Percentiles rank a stretch among this genome's conserved stretches.
phyloP scores from a whole-genome alignment of 2,329 filamentous ascomycete species.

The Cladosporium sp. region DNA sequence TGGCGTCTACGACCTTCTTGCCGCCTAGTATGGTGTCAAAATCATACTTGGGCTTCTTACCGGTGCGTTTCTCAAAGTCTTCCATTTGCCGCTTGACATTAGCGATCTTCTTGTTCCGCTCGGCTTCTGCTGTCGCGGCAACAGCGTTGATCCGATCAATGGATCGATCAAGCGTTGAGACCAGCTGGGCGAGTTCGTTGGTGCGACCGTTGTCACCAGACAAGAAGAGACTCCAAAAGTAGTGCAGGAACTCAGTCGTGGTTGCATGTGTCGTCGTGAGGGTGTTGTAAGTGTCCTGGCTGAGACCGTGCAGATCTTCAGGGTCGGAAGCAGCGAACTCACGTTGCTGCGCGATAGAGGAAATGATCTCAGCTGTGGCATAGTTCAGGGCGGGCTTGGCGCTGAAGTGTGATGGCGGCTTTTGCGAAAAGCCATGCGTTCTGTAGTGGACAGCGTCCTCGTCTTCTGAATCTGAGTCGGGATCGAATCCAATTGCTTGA shows the following conservation, averaged over 20 bases:
- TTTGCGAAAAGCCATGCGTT: constrained; percentile 32
- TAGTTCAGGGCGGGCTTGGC: constrained; percentile 35
- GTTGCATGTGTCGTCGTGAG: constrained; percentile 81
- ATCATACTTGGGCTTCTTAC: constrained; percentile 59
- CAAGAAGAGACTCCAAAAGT: constrained; percentile 91
- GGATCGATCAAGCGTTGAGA: constrained; percentile 75
- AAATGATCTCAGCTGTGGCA: constrained; percentile 48
- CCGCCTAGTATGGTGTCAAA: constrained; percentile 74
- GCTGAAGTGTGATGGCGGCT: constrained; percentile 26
- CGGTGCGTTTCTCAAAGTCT: constrained; percentile 66
- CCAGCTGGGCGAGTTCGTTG: constrained; percentile 73
- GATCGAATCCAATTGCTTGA: constrained; percentile 62
- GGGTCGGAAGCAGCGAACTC: constrained; percentile 17
- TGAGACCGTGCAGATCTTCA: constrained; percentile 33
- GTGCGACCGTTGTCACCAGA: constrained; percentile 76
- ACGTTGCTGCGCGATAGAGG: constrained; percentile 10
- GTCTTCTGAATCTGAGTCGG: constrained; percentile 57
- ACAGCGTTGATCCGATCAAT: constrained; percentile 75
- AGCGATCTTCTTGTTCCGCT: constrained; percentile 64
- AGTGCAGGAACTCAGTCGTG: constrained; percentile 90
- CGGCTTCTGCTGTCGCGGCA: constrained; percentile 72
- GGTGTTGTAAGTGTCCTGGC: constrained; percentile 53
- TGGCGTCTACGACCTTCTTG: constrained; percentile 65
- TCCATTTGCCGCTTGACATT: constrained; percentile 66
- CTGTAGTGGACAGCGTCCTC: constrained; percentile 36